Evolutionary conservation across 2,329 filamentous ascomycete species (phyloP), one percentile per base, ranked within the genome.

Genomic region (Neofusicoccum kwambonambiense): DNA sequence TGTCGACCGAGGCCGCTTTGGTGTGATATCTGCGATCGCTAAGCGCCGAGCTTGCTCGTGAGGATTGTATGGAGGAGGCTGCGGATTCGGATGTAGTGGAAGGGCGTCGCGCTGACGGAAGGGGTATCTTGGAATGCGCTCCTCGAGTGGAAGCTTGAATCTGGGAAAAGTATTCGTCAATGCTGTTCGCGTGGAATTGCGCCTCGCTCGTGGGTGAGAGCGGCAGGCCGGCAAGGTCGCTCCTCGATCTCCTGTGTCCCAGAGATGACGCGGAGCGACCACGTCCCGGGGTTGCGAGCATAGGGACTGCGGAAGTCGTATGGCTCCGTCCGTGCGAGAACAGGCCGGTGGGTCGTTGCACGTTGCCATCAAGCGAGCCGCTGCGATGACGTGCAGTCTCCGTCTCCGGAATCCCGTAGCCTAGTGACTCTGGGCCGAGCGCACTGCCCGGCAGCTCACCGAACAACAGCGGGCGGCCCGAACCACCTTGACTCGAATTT

Each of bases 1-100:
- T 52, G 22, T 65, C 54, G 31, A 70, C 68, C 7, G 71, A 72
- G 19, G 74, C 73, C 19, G 75, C 76, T 8, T 68, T 69, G 56
- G 69, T 69, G 35, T 70, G 71, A 68, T 72, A 67, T 37, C 39
- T 64, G 9, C 63, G 65, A 3, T 51, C 47, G 11, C 67, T 66
- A 54, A 68, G 58, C 13, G 64, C 58, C 8, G 67, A 65, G 13
- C 72, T 72, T 56, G 73, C 72, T 49, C 70, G 75, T 5, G 71
- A 70, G 5, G 75, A 77, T 8, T 69, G 71, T n/a, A 68, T 74
- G 17, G 76, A 76, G 3, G 75, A 74, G 62, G 70, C 73, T 61
- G 70, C 73, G 15, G 74, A 75, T 45, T 77, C 74, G 62, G 76
- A 78, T 4, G 72, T 69, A n/a, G 67, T 68, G 62, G 75, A 76